These are phyloP conservation scores for Boletus insuetus DNA, from an alignment of 768 basidiomycete genomes.

Conservation along the genomic window DNA sequence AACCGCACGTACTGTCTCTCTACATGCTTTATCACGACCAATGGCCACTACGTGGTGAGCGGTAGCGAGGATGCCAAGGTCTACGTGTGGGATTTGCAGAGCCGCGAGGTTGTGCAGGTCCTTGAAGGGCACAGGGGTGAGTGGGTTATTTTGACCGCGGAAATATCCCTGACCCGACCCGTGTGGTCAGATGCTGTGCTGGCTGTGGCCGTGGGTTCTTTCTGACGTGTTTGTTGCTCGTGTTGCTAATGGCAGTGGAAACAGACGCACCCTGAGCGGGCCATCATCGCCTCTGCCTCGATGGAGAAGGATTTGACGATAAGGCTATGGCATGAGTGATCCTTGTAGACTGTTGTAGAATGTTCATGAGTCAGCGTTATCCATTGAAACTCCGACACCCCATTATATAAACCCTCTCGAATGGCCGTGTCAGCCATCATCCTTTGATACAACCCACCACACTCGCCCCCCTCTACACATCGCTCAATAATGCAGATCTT, in stretches of 20 bases:
- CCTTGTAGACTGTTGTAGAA: constrained; percentile 4
- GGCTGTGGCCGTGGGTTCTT: constrained; percentile 63
- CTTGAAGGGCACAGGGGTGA: constrained; percentile 81
- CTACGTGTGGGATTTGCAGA: constrained; percentile 89
- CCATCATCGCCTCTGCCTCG: constrained; percentile 82
- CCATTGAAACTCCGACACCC: constrained; percentile 14
- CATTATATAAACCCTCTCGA: constrained; percentile 14
- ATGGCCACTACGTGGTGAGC: constrained; percentile 71
- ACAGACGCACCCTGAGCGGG: constrained; percentile 73
- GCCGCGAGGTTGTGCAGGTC: constrained; percentile 68
- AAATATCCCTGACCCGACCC: not conserved
- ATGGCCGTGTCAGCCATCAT: not conserved
- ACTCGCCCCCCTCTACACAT: not conserved
- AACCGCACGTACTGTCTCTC: constrained; percentile 84
- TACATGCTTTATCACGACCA: constrained; percentile 57
- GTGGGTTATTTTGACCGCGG: constrained; percentile 1
- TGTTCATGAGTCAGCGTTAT: constrained; percentile 10
- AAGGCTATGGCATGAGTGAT: constrained; percentile 67
- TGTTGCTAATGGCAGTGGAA: constrained; percentile 8
- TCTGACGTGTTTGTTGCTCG: constrained; percentile 1
- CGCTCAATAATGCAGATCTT: constrained; percentile 55
- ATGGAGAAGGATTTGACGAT: constrained; percentile 89
- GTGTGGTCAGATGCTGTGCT: constrained; percentile 55
- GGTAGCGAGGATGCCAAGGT: constrained; percentile 91
- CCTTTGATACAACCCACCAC: constrained; percentile 6